phyloP scores from a whole-genome alignment of 2,329 filamentous ascomycete species.

The Xylariaceae sp. region DNA sequence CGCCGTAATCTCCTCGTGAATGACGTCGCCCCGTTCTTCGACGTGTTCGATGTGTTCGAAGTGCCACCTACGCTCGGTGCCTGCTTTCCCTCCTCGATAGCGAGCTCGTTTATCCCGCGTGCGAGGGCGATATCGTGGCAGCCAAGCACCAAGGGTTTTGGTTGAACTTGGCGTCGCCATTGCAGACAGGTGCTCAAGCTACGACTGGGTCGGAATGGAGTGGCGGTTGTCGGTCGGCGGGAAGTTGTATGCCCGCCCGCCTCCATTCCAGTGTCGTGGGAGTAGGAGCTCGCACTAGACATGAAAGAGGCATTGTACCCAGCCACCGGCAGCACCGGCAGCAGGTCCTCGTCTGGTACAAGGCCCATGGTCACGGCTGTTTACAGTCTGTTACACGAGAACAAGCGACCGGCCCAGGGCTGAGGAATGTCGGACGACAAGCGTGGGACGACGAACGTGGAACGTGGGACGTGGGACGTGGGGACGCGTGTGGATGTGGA shows the following conservation, averaged over 20 bases:
- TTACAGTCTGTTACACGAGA: constrained; percentile 1
- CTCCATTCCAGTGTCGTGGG: constrained; percentile 27
- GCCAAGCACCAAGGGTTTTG: constrained; percentile 38
- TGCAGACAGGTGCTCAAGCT: constrained; percentile 47
- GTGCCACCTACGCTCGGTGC: neutral
- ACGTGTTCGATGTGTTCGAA: constrained; percentile 12
- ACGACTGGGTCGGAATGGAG: constrained; percentile 33
- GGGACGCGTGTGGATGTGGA: constrained; percentile 4
- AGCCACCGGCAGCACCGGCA: constrained; percentile 14
- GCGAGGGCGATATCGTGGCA: constrained; percentile 27
- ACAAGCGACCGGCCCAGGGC: neutral
- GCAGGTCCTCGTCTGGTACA: constrained; percentile 18
- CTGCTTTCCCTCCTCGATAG: constrained; percentile 24
- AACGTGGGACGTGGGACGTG: constrained; percentile 4
- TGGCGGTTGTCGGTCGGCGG: constrained; percentile 28
- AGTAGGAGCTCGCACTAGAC: constrained; percentile 27
- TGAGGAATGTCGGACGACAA: neutral
- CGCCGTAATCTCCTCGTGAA: constrained; percentile 50
- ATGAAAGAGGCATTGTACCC: constrained; percentile 20
- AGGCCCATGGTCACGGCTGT: constrained; percentile 15
- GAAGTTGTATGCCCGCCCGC: constrained; percentile 20
- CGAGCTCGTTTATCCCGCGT: constrained; percentile 18
- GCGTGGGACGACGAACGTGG: constrained; percentile 3
- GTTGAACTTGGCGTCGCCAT: constrained; percentile 42
- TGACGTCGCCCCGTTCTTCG: constrained; percentile 16